phyloP scores from a whole-genome alignment of 495 filamentous ascomycete species.

The Arthonia radiata region DNA sequence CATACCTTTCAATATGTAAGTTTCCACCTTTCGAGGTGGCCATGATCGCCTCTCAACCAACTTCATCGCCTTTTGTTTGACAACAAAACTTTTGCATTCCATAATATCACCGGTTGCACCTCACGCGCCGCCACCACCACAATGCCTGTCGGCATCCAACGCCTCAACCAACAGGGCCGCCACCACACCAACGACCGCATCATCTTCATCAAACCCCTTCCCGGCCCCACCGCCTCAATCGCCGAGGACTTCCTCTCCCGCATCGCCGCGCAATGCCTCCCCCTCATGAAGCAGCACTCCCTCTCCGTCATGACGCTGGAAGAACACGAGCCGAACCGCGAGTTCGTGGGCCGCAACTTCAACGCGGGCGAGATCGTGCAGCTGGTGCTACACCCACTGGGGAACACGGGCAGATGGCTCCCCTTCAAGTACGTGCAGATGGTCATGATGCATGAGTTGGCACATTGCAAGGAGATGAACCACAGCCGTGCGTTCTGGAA shows the following conservation, averaged over 20 bases:
- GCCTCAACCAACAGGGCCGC: slow-evolving; percentile 38
- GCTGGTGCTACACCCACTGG: slow-evolving; percentile 38
- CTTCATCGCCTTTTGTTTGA: no score
- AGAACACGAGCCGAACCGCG: slow-evolving; percentile 46
- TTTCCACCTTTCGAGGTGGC: no score
- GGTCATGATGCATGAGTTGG: slow-evolving; percentile 64
- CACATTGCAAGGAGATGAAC: slow-evolving; percentile 70
- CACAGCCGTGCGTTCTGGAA: slow-evolving; percentile 50
- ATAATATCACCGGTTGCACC: no score
- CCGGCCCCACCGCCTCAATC: slow-evolving; percentile 27
- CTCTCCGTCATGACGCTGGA: slow-evolving; percentile 49
- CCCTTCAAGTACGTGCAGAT: slow-evolving; percentile 55
- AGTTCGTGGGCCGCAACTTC: slow-evolving; percentile 61
- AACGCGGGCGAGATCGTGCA: slow-evolving; percentile 68
- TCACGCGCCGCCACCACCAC: no score
- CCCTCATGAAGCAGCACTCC: slow-evolving; percentile 45
- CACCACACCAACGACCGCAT: slow-evolving; percentile 43
- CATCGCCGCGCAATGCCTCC: slow-evolving; percentile 52
- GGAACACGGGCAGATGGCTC: slow-evolving; percentile 34
- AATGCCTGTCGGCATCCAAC: slow-evolving; percentile 45
- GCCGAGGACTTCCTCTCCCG: slow-evolving; percentile 49
- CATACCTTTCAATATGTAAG: no score
- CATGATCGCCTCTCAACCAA: no score
- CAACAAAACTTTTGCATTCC: no score
- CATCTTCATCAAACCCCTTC: slow-evolving; percentile 51